A percentile compares a stretch with the other conserved stretches of the same genome.
These are phyloP conservation scores for Vachellia collinsii DNA, from an alignment of 306 rosid genomes.

Conservation along the genomic window DNA sequence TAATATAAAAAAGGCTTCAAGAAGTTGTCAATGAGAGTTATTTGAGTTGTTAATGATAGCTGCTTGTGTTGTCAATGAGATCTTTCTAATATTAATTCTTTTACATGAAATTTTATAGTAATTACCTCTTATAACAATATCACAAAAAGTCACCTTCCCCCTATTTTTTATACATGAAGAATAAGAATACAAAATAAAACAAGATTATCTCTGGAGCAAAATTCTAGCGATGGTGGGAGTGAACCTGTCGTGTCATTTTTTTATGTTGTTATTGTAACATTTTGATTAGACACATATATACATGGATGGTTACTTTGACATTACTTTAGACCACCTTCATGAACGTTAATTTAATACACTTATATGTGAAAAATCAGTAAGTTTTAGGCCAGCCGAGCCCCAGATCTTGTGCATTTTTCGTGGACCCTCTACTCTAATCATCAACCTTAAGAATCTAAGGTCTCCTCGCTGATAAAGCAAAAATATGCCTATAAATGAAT, in stretches of 20 bases:
- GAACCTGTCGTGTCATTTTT: neutral
- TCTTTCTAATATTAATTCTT: too few relatives aligned
- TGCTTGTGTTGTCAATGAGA: too few relatives aligned
- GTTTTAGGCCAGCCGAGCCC: neutral
- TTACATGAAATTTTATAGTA: too few relatives aligned
- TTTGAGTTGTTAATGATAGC: too few relatives aligned
- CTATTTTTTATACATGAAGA: neutral
- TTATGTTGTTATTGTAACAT: neutral
- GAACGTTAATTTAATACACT: neutral
- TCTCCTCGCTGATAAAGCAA: neutral
- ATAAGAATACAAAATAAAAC: neutral
- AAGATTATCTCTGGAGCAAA: neutral
- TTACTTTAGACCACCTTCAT: neutral
- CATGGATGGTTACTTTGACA: neutral
- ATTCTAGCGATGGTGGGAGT: neutral
- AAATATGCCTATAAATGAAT: neutral
- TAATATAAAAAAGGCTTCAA: too few relatives aligned
- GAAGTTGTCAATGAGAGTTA: too few relatives aligned
- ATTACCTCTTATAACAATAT: too few relatives aligned
- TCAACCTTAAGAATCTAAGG: constrained; percentile 15
- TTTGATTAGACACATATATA: neutral
- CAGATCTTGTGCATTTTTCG: neutral
- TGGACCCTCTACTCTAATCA: constrained; percentile 1
- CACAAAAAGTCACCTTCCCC: neutral
- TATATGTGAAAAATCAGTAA: neutral